A percentile compares a stretch with the other conserved stretches of the same genome.
Evolutionary conservation across 176 grass and related monocot species (phyloP).

Genomic region (Avena eriantha): DNA sequence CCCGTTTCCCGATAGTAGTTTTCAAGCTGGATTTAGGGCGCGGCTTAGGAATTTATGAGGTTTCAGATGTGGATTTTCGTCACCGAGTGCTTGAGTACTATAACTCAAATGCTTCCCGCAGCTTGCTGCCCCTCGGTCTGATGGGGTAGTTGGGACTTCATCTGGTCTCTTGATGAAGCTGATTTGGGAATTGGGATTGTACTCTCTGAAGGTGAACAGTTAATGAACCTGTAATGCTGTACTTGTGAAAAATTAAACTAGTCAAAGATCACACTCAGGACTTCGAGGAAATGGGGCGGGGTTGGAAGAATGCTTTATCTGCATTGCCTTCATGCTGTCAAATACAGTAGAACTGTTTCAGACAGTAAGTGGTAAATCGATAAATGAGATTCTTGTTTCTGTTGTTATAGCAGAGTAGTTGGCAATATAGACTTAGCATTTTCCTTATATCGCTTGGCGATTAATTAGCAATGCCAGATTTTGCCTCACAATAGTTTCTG

Average conservation of each 20-base stretch:
- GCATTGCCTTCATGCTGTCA: neutral
- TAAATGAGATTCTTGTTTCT: neutral
- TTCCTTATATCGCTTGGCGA: neutral
- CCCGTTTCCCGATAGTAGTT: neutral
- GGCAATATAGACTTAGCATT: neutral
- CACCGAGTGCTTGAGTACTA: neutral
- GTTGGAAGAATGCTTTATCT: neutral
- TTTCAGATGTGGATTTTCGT: neutral
- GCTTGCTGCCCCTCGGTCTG: neutral
- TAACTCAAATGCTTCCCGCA: neutral
- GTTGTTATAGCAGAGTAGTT: neutral
- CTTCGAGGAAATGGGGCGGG: neutral
- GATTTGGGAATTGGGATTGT: neutral
- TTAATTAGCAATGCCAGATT: constrained; percentile 24
- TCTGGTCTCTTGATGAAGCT: neutral
- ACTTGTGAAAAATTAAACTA: neutral
- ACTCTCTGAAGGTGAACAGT: neutral
- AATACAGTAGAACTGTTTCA: neutral
- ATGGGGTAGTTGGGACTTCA: neutral
- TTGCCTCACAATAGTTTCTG: neutral
- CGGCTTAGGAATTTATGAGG: neutral
- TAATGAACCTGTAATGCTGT: neutral
- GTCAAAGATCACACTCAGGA: neutral
- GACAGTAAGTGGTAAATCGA: neutral
- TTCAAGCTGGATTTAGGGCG: neutral